Base-by-base conservation (phyloP, 2,329 filamentous ascomycete genomes). In the Hansfordia pulvinata region DNA sequence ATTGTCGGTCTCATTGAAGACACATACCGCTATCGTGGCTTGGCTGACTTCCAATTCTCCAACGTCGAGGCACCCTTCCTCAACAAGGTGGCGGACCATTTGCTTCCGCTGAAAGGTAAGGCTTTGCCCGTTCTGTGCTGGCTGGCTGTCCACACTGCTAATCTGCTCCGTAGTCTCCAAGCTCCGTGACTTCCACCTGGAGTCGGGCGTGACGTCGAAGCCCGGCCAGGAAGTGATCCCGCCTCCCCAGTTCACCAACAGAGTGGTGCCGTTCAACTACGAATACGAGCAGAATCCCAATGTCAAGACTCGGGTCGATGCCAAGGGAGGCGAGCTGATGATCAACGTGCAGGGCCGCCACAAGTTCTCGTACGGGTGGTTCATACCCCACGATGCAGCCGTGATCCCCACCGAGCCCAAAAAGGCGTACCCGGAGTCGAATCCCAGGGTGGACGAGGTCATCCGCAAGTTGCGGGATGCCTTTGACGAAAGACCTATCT, bases 21-120 rank as follows among this genome's bases (percentile, higher is more conserved):
- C 38, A 90, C 79, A 1, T 85, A 96, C 59, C 72, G 88, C 19
- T 98, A 92, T 51, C 71, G 88, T 46, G 76, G 68, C 17, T 63
- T 93, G 36, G 77, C 84, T 7, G 88, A 96, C 51, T 92, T 92
- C 43, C 83, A 92, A 42, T 88, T 77, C 52, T 73, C 81, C 13
- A 74, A 78, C 26, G 63, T 64, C 10, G 64, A 68, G 19, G 77
- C 76, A 23, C 57, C 67, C 0, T 82, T 92, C 47, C 72, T 85
- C 41, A 64, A 64, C 17, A 70, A 75, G 32, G 73, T 94, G 30
- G 65, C 70, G 27, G 64, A 85, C 3, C 69, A 77, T 29, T 61
- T 92, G 15, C 54, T 90, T 6, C 69, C 77, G 2, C 75, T 79
- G 34, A 65, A 82, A 35, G 74, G 81, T 82, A 56, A 24, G 52